Base-by-base conservation (phyloP, 1,284 basidiomycete species). In the Austroboletus niveus region DNA sequence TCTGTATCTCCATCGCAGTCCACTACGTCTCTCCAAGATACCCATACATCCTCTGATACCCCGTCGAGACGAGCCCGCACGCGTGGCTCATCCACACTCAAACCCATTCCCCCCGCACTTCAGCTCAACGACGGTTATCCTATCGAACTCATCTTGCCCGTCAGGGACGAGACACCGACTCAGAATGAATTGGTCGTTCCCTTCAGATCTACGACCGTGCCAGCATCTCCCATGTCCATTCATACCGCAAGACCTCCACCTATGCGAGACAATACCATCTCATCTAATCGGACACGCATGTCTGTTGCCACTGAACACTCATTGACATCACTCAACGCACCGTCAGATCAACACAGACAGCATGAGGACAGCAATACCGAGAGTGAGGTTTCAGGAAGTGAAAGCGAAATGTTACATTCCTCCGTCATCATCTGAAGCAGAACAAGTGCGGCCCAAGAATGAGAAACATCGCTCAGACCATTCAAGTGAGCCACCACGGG, bases 161-260 rank as follows among this genome's bases (percentile, higher is more conserved):
- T 51, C 5, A 45, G n/a, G 12, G 22, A 48, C 10, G 56, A 56
- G 24, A 45, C 40, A 1, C 47, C 39, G 42, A 64, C 62, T 3
- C 75, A 72, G 46, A 69, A 66, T 9, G 72, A 73, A 1, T 57
- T 77, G 11, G 71, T 74, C 3, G 78, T 84, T 43, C 82, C 82
- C 12, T 69, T 62, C 10, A 82, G 84, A 50, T 76, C 79, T 24
- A 24, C 22, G 1, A 79, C 78, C 3, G 74, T 64, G 3, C 74
- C 77, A 1, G 75, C 78, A 30, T 70, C 71, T 0, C 71, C 75
- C 27, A 53, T 55, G 30, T 61, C 65, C 17, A 32, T 52, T 12
- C 51, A 51, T 32, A 64, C 64, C 5, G 48, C 62, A 7, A 61
- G 43, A 6, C 66, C 62, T 12, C 17, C 31, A 4, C 34, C 53